These are phyloP conservation scores for Chlorophyllum brunneum DNA, from an alignment of 768 basidiomycete species.

Conservation along the genomic window DNA sequence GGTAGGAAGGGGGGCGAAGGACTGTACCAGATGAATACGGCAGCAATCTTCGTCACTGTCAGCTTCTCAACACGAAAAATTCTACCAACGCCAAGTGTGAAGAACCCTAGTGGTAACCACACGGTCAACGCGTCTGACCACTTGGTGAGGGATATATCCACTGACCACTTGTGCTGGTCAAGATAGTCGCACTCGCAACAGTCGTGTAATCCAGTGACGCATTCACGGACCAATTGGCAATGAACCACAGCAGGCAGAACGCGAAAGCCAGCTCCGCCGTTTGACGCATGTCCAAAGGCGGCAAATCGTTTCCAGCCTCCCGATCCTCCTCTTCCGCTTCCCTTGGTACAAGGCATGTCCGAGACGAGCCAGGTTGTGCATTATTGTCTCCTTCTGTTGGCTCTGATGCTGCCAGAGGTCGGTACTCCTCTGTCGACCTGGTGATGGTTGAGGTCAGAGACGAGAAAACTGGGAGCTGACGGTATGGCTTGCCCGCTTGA, in stretches of 20 bases:
- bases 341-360: background rate
- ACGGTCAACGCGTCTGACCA: background rate
- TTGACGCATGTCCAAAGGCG: conserved; percentile 39
- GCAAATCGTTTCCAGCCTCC: conserved; percentile 16
- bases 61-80: conserved; percentile 79
- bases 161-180: conserved; percentile 87
- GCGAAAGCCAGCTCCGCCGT: conserved; percentile 74
- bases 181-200: conserved; percentile 90
- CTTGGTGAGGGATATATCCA: background rate
- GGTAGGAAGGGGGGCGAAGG: background rate
- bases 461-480: background rate
- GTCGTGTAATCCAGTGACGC: conserved; percentile 82
- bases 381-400: conserved; percentile 1
- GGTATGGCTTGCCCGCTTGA: conserved; percentile 1
- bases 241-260: conserved; percentile 91
- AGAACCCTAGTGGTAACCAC: conserved; percentile 74
- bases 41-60: conserved; percentile 65
- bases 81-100: conserved; percentile 83
- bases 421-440: conserved; percentile 21
- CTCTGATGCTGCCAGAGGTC: conserved; percentile 19
- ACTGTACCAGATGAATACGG: conserved; percentile 74
- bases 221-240: conserved; percentile 91
- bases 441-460: background rate
- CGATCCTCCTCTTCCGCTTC: background rate
- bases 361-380: background rate